phyloP scores from a whole-genome alignment of 2,329 filamentous ascomycete species.

The Alternaria consortialis region DNA sequence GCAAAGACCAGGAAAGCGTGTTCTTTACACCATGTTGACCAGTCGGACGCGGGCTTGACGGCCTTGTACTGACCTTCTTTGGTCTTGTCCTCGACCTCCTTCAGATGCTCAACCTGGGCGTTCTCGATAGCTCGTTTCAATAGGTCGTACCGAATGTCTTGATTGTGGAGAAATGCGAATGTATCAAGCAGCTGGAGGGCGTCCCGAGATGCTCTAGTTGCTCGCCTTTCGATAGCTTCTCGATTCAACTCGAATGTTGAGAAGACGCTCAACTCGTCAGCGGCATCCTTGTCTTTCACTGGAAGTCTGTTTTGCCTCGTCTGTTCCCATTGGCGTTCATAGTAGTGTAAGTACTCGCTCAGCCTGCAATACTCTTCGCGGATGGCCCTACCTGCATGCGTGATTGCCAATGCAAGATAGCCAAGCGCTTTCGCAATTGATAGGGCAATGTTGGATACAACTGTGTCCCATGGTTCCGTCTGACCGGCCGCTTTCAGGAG shows the following conservation, averaged over 20 bases:
- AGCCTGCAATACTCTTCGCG: constrained; percentile 26
- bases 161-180: constrained; percentile 9
- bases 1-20: neutral
- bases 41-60: neutral
- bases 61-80: neutral
- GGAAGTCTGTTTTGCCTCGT: constrained; percentile 11
- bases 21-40: constrained; percentile 8
- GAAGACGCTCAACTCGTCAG: constrained; percentile 8
- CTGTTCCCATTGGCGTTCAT: constrained; percentile 20
- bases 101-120: no score
- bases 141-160: constrained; percentile 7
- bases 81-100: no score
- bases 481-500: constrained; percentile 32
- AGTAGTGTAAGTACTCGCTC: constrained; percentile 26
- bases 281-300: constrained; percentile 5
- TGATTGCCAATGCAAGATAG: constrained; percentile 35
- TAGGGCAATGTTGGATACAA: neutral
- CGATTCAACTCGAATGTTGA: constrained; percentile 4
- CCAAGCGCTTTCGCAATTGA: constrained; percentile 16
- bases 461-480: neutral
- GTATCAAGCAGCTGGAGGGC: constrained; percentile 7
- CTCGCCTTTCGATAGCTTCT: constrained; percentile 5
- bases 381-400: constrained; percentile 35
- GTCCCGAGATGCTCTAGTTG: neutral
- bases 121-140: constrained; percentile 2